Base-by-base conservation (phyloP, 1,139 yeast species). In the Suhomyces wounanorum region DNA sequence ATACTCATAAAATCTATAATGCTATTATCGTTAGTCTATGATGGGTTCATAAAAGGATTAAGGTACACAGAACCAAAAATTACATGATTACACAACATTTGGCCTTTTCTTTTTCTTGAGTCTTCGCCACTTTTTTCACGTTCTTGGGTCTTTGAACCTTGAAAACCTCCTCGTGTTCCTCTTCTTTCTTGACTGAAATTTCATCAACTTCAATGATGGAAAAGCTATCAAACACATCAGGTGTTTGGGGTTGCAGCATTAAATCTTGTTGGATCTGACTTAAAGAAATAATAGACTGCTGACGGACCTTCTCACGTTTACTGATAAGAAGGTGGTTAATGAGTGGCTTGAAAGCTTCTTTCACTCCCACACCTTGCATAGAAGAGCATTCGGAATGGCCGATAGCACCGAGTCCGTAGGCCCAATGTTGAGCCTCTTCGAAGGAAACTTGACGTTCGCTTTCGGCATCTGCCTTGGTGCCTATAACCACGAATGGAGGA, bases 401-500 rank as follows among this genome's bases (percentile, higher is more conserved):
- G 3, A 68, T 21, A 0, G 77, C 77, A 6, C 65, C 65, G 9
- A 71, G 57, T 7, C 55, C 46, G 1, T 53, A 31, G 7, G 76
- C 70, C 47, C 74, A 64, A 6, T 51, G 59, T 35, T 52, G 37
- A 1, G 74, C 79, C 49, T 73, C 72, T 4, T 64, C 65, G 47
- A 48, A 61, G 18, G 59, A 52, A 1, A 72, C 72, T 44, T 65
- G 69, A 39, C 75, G 58, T 21, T 59, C 59, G 1, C 51, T 51
- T 17, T 59, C 66, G 26, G 59, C 49, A 48, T 75, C 79, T 17
- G 62, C 48, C 50, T 70, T 70, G n/a, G 73, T 58, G 0, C 72
- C 78, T 11, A 68, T 70, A 14, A 75, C 54, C 2, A 65, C 64
- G 6, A 69, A 54, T 0, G 75, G 74, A 3, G 75, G 75, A 39